Evolutionary conservation across 2,329 filamentous ascomycete species (phyloP).

Genomic region (Paecilomyces variotii): DNA sequence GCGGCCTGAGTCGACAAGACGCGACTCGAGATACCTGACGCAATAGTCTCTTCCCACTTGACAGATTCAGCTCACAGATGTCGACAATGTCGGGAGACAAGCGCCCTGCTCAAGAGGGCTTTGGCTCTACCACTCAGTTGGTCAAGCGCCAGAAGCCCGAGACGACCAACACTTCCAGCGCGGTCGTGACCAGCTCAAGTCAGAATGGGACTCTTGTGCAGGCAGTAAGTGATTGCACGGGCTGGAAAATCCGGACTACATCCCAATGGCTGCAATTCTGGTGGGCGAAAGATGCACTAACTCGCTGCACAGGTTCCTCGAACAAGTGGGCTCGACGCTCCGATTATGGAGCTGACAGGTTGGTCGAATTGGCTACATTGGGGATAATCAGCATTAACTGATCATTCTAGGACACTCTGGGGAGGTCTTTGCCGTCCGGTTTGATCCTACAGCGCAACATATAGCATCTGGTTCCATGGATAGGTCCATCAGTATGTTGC

Average conservation of each 20-base stretch:
- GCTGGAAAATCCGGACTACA: neutral
- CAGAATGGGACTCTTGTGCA: slow-evolving; percentile 58
- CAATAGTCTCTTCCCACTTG: neutral
- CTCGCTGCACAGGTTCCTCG: slow-evolving; percentile 55
- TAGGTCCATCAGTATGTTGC: slow-evolving; percentile 66
- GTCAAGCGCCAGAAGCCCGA: slow-evolving; percentile 83
- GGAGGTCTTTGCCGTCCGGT: slow-evolving; percentile 84
- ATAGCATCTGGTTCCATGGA: slow-evolving; percentile 97
- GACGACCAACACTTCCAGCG: slow-evolving; percentile 49
- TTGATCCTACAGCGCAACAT: slow-evolving; percentile 77
- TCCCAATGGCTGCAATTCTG: neutral
- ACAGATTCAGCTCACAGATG: neutral
- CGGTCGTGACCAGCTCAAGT: slow-evolving; percentile 48
- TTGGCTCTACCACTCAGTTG: slow-evolving; percentile 63
- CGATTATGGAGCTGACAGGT: slow-evolving; percentile 87
- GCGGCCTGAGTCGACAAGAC: neutral
- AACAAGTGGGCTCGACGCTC: slow-evolving; percentile 76
- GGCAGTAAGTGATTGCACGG: slow-evolving; percentile 45
- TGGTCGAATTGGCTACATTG: slow-evolving; percentile 31
- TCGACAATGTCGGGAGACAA: slow-evolving; percentile 78
- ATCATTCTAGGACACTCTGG: slow-evolving; percentile 51
- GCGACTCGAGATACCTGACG: neutral
- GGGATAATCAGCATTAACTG: neutral
- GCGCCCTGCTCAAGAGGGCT: slow-evolving; percentile 77
- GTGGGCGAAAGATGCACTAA: slow-evolving; percentile 5